Conservation (phyloP, 2,329 filamentous ascomycete species). For the Fonsecaea monophora region DNA sequence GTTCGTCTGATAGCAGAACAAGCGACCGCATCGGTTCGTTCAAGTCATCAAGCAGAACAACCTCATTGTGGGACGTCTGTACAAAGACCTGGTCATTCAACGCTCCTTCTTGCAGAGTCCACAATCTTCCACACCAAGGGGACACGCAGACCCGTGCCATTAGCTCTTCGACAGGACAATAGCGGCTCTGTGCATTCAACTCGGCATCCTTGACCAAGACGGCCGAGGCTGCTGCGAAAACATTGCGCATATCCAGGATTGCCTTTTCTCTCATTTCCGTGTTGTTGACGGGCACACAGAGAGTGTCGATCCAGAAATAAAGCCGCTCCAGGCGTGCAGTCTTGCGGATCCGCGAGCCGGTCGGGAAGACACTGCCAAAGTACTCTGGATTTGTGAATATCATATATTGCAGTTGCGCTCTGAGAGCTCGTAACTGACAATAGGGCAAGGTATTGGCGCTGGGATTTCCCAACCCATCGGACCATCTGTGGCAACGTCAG, state of each 20-base stretch:
- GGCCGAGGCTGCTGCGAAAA: neutral
- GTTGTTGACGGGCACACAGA: conserved; percentile 1
- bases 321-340: neutral
- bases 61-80: neutral
- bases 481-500: neutral
- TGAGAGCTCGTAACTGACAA: neutral
- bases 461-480: conserved; percentile 2
- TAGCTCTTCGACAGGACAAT: neutral
- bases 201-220: conserved; percentile 6
- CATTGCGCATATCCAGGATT: conserved; percentile 3
- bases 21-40: neutral
- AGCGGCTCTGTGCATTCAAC: neutral
- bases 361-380: neutral
- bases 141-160: neutral
- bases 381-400: conserved; percentile 4
- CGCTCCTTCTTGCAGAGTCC: conserved; percentile 9
- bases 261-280: conserved; percentile 1
- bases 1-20: neutral
- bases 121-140: neutral
- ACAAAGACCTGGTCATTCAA: conserved; percentile 6
- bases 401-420: neutral
- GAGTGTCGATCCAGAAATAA: conserved; percentile 10
- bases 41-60: neutral
- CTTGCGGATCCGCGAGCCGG: neutral
- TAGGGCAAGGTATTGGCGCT: neutral